Conservation (phyloP, 1,139 yeast species). For the Diutina neorugosa region DNA sequence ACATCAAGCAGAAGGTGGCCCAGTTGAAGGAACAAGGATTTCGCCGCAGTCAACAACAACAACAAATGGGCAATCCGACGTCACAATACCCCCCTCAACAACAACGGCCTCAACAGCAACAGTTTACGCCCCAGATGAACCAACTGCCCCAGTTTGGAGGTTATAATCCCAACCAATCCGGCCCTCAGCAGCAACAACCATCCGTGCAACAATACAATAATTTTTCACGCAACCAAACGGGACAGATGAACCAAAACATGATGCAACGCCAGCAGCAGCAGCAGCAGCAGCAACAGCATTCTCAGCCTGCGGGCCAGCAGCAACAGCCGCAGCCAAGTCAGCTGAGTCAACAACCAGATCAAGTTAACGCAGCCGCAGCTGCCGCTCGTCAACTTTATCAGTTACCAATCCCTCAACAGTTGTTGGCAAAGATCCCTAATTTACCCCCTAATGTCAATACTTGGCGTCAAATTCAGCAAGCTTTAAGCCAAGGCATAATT, state of each 20-base stretch:
- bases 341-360: slow-evolving; percentile 7
- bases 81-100: slow-evolving; percentile 5
- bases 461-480: slow-evolving; percentile 72
- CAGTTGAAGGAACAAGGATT: slow-evolving; percentile 1
- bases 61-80: slow-evolving; percentile 2
- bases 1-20: slow-evolving; percentile 1
- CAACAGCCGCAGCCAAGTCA: slow-evolving; percentile 9
- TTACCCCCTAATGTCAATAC: slow-evolving; percentile 75
- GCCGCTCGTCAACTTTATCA: slow-evolving; percentile 29
- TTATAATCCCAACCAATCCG: neutral
- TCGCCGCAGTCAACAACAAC: neutral
- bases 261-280: neutral
- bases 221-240: neutral
- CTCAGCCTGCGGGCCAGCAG: neutral
- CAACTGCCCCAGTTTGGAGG: neutral
- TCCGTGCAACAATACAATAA: neutral
- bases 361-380: slow-evolving; percentile 14
- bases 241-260: neutral
- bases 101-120: neutral
- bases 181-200: neutral
- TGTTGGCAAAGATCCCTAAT: slow-evolving; percentile 61
- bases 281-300: neutral
- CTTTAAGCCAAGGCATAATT: slow-evolving; percentile 46
- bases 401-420: slow-evolving; percentile 63
- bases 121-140: neutral